phyloP scores from a whole-genome alignment of 306 rosid genomes.

The Betula pendula region DNA sequence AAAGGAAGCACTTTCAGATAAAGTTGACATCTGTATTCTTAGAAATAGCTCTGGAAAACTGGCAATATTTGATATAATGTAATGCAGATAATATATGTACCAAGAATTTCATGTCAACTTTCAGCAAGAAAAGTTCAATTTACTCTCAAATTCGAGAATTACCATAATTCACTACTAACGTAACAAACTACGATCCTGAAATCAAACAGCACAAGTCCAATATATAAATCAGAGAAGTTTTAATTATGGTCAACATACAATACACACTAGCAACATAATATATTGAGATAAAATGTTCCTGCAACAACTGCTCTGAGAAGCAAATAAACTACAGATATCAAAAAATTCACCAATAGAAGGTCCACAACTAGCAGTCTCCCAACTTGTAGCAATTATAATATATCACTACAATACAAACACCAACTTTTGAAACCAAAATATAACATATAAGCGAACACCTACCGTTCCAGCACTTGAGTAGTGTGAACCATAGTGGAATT shows the following conservation, averaged over 20 bases:
- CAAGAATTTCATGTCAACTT: background rate
- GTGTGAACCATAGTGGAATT: slow-evolving; percentile 97
- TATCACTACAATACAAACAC: background rate
- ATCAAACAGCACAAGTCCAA: background rate
- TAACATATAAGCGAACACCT: slow-evolving; percentile 33
- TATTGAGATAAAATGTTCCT: background rate
- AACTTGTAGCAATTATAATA: background rate
- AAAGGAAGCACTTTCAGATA: background rate
- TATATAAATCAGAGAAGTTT: background rate
- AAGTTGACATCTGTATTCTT: background rate
- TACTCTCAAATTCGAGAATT: background rate
- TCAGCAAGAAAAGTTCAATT: background rate
- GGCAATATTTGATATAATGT: background rate
- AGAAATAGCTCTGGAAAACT: background rate
- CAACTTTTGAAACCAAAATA: background rate
- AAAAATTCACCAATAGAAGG: background rate
- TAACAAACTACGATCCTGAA: background rate
- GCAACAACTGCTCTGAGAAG: background rate
- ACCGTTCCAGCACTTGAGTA: slow-evolving; percentile 99
- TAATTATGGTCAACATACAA: background rate
- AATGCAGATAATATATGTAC: background rate
- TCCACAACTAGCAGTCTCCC: background rate
- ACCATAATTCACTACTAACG: background rate
- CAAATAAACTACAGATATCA: background rate
- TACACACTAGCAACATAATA: background rate